Percentiles rank a stretch among this genome's conserved stretches.
These are phyloP conservation scores for Aegilops longissima DNA, from an alignment of 176 grass and related monocot species.

Conservation along the genomic window DNA sequence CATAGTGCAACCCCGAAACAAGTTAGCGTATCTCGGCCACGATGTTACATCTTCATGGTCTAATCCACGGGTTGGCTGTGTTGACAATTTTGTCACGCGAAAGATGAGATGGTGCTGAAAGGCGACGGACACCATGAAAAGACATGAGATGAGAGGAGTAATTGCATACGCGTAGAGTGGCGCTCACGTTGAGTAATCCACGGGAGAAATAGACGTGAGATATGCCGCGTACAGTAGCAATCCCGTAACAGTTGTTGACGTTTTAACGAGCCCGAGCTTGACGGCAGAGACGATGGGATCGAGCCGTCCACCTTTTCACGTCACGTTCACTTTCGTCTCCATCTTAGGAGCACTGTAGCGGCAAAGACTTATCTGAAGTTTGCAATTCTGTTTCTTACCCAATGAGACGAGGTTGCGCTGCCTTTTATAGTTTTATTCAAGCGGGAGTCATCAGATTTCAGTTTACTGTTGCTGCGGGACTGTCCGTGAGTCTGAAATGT, in stretches of 20 bases:
- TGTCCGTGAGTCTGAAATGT: neutral
- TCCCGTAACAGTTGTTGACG: neutral
- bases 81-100: neutral
- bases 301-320: too few species aligned
- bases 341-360: too few species aligned
- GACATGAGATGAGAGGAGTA: neutral
- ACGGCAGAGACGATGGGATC: neutral
- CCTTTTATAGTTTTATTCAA: too few species aligned
- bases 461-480: neutral
- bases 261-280: neutral
- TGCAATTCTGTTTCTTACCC: too few species aligned
- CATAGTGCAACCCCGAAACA: too few species aligned
- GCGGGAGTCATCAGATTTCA: too few species aligned
- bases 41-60: too few species aligned
- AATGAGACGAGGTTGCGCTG: too few species aligned
- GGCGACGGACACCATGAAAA: neutral
- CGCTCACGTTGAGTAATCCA: constrained; percentile 5
- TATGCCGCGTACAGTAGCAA: neutral
- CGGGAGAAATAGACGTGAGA: neutral
- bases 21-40: too few species aligned
- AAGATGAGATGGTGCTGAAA: neutral
- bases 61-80: neutral
- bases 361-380: too few species aligned
- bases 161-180: neutral
- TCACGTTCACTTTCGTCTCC: too few species aligned